These are phyloP conservation scores for Colletotrichum gloeosporioides DNA, from an alignment of 2,329 filamentous ascomycete genomes.

Conservation along the genomic window DNA sequence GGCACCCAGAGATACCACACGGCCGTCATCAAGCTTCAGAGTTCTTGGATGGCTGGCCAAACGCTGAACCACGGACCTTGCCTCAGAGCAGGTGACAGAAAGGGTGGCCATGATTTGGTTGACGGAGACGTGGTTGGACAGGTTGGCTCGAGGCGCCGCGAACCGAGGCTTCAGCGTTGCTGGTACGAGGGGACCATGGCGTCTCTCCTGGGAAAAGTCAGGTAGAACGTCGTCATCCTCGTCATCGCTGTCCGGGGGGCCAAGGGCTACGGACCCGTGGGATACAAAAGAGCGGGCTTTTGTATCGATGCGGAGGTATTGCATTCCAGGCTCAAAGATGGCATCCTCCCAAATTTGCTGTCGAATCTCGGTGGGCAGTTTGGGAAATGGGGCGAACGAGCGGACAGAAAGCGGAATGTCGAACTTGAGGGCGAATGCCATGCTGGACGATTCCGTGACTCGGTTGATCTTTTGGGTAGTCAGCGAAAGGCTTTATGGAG, in stretches of 20 bases:
- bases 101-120: conserved; percentile 21
- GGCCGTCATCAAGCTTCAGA: conserved; percentile 30
- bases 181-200: conserved; percentile 15
- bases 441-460: background rate
- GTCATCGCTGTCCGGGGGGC: background rate
- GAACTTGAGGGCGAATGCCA: conserved; percentile 30
- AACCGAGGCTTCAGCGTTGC: conserved; percentile 30
- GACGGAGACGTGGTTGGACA: conserved; percentile 36
- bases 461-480: background rate
- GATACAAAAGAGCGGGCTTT: background rate
- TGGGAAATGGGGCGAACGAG: conserved; percentile 33
- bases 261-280: background rate
- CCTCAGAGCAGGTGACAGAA: conserved; percentile 14
- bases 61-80: background rate
- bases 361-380: conserved; percentile 40
- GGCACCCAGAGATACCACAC: conserved; percentile 33
- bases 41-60: conserved; percentile 14
- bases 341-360: conserved; percentile 37
- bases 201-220: conserved; percentile 26
- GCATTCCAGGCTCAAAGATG: conserved; percentile 37
- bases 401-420: conserved; percentile 34
- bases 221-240: conserved; percentile 25
- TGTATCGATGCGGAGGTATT: conserved; percentile 32
- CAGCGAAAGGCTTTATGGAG: background rate
- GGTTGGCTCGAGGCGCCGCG: conserved; percentile 32